Percentiles rank a stretch among this genome's conserved stretches.
These are phyloP conservation scores for Tylopilus balloui DNA, from an alignment of 768 basidiomycete species.

Conservation along the genomic window DNA sequence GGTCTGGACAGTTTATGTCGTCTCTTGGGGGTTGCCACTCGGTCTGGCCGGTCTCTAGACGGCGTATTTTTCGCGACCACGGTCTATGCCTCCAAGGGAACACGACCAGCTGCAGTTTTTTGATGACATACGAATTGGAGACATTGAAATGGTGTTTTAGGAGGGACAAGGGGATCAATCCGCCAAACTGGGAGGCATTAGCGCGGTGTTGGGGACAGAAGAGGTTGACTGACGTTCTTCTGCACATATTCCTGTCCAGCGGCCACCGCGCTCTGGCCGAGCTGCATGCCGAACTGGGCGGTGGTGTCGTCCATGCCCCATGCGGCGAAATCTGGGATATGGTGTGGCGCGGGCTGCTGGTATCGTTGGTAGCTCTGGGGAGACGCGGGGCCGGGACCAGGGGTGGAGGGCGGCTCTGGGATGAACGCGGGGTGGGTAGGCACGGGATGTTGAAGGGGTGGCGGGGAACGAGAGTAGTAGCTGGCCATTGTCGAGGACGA, in stretches of 20 bases:
- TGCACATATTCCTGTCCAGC: conserved; percentile 96
- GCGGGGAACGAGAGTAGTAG: conserved; percentile 56
- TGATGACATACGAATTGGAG: conserved; percentile 90
- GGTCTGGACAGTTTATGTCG: conserved; percentile 92
- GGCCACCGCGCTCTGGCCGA: conserved; percentile 85
- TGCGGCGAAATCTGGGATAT: conserved; percentile 48
- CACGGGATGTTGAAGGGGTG: conserved; percentile 82
- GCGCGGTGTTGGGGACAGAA: conserved; percentile 3
- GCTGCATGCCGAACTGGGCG: conserved; percentile 93
- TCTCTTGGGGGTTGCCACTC: conserved; percentile 90
- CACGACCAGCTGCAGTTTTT: conserved; percentile 81
- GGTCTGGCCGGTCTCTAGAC: conserved; percentile 57
- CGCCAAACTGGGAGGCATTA: conserved; percentile 56
- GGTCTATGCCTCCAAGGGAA: conserved; percentile 94
- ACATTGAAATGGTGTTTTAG: conserved; percentile 95
- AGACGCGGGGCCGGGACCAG: conserved; percentile 62
- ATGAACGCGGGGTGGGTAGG: conserved; percentile 86
- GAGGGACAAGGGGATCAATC: conserved; percentile 67
- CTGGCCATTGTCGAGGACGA: conserved; percentile 18
- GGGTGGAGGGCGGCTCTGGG: conserved; percentile 73
- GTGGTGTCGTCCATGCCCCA: conserved; percentile 93
- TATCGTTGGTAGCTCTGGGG: conserved; percentile 47
- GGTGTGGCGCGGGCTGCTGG: conserved; percentile 35
- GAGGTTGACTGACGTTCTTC: conserved; percentile 64
- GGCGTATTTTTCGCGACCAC: conserved; percentile 67